Percentiles rank a stretch among this genome's conserved stretches.
Evolutionary conservation across 345 rosid genomes (phyloP).

Genomic region (Linum tenue): DNA sequence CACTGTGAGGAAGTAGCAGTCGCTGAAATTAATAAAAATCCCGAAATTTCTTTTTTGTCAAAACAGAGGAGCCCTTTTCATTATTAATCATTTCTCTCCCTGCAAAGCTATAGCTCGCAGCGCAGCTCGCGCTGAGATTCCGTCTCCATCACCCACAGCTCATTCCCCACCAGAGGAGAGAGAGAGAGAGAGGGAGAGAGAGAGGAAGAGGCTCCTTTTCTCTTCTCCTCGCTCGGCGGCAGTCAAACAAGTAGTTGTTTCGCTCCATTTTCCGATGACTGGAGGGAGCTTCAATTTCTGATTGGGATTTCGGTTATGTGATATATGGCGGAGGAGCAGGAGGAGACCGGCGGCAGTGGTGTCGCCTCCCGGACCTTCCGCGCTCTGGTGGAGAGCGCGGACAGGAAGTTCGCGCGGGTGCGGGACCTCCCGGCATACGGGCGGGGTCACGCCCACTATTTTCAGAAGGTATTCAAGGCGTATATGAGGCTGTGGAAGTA

Average conservation of each 20-base stretch:
- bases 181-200: no score
- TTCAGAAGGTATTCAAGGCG: conserved; percentile 83
- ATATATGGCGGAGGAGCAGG: conserved; percentile 28
- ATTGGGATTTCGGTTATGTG: not conserved
- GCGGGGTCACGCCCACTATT: conserved; percentile 40
- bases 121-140: conserved; percentile 15
- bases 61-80: not conserved
- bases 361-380: conserved; percentile 47
- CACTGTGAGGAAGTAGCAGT: conserved; percentile 5
- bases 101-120: conserved; percentile 16
- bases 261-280: conserved; percentile 16
- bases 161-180: not conserved
- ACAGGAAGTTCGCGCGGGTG: conserved; percentile 79
- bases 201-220: not conserved
- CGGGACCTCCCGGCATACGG: conserved; percentile 77
- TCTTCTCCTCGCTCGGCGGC: not conserved
- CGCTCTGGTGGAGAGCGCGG: conserved; percentile 74
- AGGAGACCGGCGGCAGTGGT: conserved; percentile 17
- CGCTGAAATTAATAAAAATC: conserved; percentile 13
- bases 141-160: conserved; percentile 1
- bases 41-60: no score
- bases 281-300: no score
- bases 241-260: not conserved
- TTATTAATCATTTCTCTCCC: conserved; percentile 13
- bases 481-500: conserved; percentile 93